A percentile compares a stretch with the other conserved stretches of the same genome.
Conservation (phyloP, 164 flowering plant species). For the Sextonia rubra region DNA sequence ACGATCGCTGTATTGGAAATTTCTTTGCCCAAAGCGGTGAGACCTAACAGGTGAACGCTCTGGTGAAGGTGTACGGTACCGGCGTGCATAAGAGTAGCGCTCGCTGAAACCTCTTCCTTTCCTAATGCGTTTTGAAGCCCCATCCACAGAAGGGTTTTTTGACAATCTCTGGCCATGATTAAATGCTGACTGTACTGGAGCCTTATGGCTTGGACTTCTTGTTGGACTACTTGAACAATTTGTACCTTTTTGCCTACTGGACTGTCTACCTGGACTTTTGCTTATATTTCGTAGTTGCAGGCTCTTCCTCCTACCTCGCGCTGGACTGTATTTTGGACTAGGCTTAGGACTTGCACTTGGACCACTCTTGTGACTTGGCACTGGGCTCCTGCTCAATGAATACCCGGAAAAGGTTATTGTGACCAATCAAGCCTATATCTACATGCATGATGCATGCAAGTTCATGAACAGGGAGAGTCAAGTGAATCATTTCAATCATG, state of each 20-base stretch:
- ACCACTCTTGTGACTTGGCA: slow-evolving; percentile 23
- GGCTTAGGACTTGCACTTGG: slow-evolving; percentile 35
- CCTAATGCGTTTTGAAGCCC: slow-evolving; percentile 76
- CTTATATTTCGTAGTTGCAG: slow-evolving; percentile 29
- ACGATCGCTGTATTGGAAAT: slow-evolving; percentile 55
- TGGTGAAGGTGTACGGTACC: slow-evolving; percentile 81
- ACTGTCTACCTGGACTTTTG: slow-evolving; percentile 37
- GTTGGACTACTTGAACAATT: slow-evolving; percentile 61
- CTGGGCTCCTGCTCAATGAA: slow-evolving; percentile 29
- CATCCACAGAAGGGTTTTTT: slow-evolving; percentile 72
- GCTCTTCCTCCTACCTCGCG: slow-evolving; percentile 35
- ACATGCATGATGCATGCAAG: neutral
- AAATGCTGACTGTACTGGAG: slow-evolving; percentile 45
- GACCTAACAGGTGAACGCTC: slow-evolving; percentile 78
- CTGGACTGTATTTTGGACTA: slow-evolving; percentile 17
- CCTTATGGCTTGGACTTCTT: slow-evolving; percentile 36
- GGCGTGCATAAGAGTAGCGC: slow-evolving; percentile 73
- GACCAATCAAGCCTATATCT: neutral
- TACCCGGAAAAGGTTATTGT: neutral
- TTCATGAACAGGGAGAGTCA: neutral
- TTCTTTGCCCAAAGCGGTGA: slow-evolving; percentile 58
- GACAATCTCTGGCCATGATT: slow-evolving; percentile 59
- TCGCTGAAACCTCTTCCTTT: slow-evolving; percentile 91
- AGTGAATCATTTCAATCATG: neutral
- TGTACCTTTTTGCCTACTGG: slow-evolving; percentile 40